Conservation (phyloP, 1,139 yeast genomes). For the Nematodospora anomalae region DNA sequence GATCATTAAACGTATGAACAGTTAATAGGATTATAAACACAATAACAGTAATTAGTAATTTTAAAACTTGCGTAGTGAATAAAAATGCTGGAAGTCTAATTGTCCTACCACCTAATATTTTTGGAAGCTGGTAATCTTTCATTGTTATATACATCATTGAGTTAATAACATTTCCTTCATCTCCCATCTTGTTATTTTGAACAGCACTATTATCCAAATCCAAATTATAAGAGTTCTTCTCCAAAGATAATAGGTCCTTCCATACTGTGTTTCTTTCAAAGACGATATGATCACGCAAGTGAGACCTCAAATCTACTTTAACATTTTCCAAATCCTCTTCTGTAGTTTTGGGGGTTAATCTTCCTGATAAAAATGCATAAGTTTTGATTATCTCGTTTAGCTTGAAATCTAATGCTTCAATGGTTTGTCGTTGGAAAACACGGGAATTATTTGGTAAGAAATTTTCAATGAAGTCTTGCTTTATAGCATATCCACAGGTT, state of each 20-base stretch:
- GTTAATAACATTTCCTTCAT: slow-evolving; percentile 23
- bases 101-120: slow-evolving; percentile 19
- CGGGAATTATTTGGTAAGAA: slow-evolving; percentile 44
- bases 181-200: slow-evolving; percentile 33
- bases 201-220: slow-evolving; percentile 30
- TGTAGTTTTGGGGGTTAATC: slow-evolving; percentile 28
- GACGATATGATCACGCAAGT: slow-evolving; percentile 86
- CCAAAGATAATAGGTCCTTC: slow-evolving; percentile 91
- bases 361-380: slow-evolving; percentile 47
- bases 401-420: slow-evolving; percentile 42
- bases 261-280: slow-evolving; percentile 97
- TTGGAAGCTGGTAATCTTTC: slow-evolving; percentile 22
- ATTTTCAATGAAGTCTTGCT: slow-evolving; percentile 49
- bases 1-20: slow-evolving; percentile 62
- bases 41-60: slow-evolving; percentile 43
- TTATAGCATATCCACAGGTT: slow-evolving; percentile 62
- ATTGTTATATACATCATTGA: slow-evolving; percentile 27
- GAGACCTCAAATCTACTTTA: slow-evolving; percentile 66
- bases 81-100: slow-evolving; percentile 30
- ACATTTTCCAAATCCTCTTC: slow-evolving; percentile 48
- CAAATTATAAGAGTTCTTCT: slow-evolving; percentile 52
- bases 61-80: slow-evolving; percentile 39
- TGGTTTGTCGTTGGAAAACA: slow-evolving; percentile 46
- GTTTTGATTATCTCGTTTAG: slow-evolving; percentile 49
- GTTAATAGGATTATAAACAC: slow-evolving; percentile 51